phyloP scores from a whole-genome alignment of 2,329 filamentous ascomycete species.

The Hortaea werneckii region DNA sequence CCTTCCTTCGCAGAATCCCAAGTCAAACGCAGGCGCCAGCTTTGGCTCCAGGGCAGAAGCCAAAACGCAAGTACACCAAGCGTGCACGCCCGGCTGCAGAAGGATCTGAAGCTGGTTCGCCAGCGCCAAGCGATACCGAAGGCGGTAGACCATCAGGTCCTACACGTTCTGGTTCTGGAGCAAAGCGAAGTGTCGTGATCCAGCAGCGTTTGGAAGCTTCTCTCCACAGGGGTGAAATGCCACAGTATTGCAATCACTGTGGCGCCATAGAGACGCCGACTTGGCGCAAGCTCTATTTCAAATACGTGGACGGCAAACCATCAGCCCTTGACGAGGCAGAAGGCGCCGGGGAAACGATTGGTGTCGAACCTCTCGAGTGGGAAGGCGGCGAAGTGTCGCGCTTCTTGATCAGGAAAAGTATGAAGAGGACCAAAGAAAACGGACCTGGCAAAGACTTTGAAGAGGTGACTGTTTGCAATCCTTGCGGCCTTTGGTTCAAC shows the following conservation, averaged over 20 bases:
- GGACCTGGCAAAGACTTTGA: constrained; percentile 43
- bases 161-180: constrained; percentile 36
- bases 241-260: constrained; percentile 83
- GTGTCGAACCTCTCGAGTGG: constrained; percentile 57
- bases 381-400: constrained; percentile 53
- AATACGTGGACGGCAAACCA: constrained; percentile 60
- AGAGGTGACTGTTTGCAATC: constrained; percentile 77
- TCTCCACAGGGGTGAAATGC: constrained; percentile 71
- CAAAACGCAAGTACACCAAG: constrained; percentile 14
- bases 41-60: constrained; percentile 10
- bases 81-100: constrained; percentile 13
- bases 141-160: constrained; percentile 14
- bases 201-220: constrained; percentile 45
- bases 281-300: constrained; percentile 89
- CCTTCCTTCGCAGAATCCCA: not conserved
- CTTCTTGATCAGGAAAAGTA: constrained; percentile 76
- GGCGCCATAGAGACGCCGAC: constrained; percentile 92
- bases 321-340: constrained; percentile 61
- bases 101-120: constrained; percentile 26
- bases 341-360: constrained; percentile 62
- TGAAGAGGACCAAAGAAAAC: constrained; percentile 39
- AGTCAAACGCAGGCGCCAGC: not conserved
- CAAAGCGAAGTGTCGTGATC: constrained; percentile 57
- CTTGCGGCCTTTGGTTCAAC: constrained; percentile 88
- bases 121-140: constrained; percentile 26